Evolutionary conservation across 208 protist genomes (phyloP).

Genomic region (Trypanosoma boissoni): DNA sequence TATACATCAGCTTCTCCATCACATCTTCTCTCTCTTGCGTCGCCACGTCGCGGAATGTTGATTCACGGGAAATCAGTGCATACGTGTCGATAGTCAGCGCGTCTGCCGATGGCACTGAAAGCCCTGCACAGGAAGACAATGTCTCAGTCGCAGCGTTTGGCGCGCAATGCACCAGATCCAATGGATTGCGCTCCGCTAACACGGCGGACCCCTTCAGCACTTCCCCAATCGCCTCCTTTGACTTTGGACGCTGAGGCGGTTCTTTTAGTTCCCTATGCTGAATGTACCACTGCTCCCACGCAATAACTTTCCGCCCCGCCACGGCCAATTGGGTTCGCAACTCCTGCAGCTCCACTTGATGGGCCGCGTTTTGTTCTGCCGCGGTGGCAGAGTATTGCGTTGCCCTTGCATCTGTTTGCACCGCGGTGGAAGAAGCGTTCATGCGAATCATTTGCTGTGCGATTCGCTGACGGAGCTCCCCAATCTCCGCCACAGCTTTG

Average conservation of each 20-base stretch:
- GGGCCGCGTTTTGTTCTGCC: background rate
- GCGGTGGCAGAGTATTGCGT: background rate
- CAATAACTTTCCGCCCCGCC: slow-evolving; percentile 32
- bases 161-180: background rate
- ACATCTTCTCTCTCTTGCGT: slow-evolving; percentile 29
- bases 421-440: background rate
- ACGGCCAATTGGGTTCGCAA: slow-evolving; percentile 24
- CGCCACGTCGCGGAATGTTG: slow-evolving; percentile 46
- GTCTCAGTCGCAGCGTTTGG: too few relatives aligned
- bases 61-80: slow-evolving; percentile 39
- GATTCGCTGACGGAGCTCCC: background rate
- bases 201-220: too few relatives aligned
- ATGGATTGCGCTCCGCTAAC: background rate
- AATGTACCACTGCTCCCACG: slow-evolving; percentile 52
- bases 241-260: too few relatives aligned
- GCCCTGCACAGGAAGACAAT: too few relatives aligned
- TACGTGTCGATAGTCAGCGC: slow-evolving; percentile 23
- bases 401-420: background rate
- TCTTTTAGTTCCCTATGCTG: too few relatives aligned
- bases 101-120: background rate
- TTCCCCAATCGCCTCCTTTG: too few relatives aligned
- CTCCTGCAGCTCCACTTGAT: background rate
- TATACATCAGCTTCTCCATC: slow-evolving; percentile 4
- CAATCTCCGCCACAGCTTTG: background rate
- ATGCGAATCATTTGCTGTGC: background rate